A percentile compares a stretch with the other conserved stretches of the same genome.
These are phyloP conservation scores for Trichoderma aggressivum DNA, from an alignment of 2,329 filamentous ascomycete species.

Conservation along the genomic window DNA sequence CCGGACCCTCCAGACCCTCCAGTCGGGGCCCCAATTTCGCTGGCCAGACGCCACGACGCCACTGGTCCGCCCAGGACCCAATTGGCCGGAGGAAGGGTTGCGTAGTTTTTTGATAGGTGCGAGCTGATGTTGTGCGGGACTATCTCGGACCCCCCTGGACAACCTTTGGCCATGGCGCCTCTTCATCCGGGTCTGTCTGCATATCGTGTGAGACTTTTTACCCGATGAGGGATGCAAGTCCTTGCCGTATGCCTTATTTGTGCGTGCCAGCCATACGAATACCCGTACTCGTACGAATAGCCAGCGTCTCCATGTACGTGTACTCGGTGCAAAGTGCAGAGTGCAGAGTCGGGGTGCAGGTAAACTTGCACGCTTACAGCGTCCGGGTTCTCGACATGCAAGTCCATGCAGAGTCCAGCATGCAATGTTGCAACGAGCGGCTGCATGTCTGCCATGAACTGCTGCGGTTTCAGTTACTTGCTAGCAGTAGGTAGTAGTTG, in stretches of 20 bases:
- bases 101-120: slow-evolving; percentile 18
- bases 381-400: not conserved
- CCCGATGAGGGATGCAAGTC: slow-evolving; percentile 12
- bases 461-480: not conserved
- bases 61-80: slow-evolving; percentile 8
- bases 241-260: slow-evolving; percentile 2
- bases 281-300: not conserved
- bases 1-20: not conserved
- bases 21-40: slow-evolving; percentile 15
- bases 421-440: not conserved
- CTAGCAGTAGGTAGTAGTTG: not conserved
- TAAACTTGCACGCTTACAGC: not conserved
- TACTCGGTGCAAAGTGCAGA: not conserved
- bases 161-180: slow-evolving; percentile 8
- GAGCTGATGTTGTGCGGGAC: slow-evolving; percentile 13
- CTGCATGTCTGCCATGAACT: not conserved
- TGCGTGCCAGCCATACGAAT: not conserved
- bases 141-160: slow-evolving; percentile 14
- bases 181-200: not conserved
- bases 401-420: not conserved
- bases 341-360: not conserved
- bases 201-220: not conserved
- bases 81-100: slow-evolving; percentile 17
- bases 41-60: slow-evolving; percentile 19
- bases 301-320: not conserved